These are phyloP conservation scores for Rhododendron henanense DNA, from an alignment of 148 eudicot species.

Conservation along the genomic window DNA sequence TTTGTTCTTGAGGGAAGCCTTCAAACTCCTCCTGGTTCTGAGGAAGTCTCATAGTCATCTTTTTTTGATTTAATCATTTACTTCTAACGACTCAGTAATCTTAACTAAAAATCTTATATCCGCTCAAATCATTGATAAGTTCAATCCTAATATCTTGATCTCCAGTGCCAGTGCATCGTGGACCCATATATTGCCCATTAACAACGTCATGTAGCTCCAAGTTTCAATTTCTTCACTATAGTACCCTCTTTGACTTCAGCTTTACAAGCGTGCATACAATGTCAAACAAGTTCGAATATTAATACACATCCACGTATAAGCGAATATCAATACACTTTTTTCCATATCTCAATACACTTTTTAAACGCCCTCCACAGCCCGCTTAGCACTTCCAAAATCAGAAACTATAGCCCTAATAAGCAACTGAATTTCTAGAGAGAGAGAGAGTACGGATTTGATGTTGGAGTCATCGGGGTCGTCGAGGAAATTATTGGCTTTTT, in stretches of 20 bases:
- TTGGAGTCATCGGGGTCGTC: slow-evolving; percentile 63
- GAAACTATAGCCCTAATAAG: background rate
- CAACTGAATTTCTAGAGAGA: background rate
- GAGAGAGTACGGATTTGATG: slow-evolving; percentile 53
- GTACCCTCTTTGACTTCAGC: background rate
- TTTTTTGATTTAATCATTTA: too few species aligned
- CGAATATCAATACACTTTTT: background rate
- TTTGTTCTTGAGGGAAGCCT: background rate
- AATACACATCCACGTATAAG: too few species aligned
- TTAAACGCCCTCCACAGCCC: background rate
- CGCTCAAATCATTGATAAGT: background rate
- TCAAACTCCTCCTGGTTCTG: background rate
- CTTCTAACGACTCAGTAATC: background rate
- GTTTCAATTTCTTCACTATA: background rate
- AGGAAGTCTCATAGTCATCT: too few species aligned
- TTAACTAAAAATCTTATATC: background rate
- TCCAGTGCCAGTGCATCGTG: background rate
- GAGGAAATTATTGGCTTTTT: slow-evolving; percentile 22
- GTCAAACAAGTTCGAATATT: background rate
- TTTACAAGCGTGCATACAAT: background rate
- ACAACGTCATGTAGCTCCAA: background rate
- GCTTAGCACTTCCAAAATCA: background rate
- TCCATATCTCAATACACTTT: too few species aligned
- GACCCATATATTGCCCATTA: background rate
- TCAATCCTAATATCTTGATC: background rate